phyloP scores from a whole-genome alignment of 768 basidiomycete genomes.

The Collybia sordida region DNA sequence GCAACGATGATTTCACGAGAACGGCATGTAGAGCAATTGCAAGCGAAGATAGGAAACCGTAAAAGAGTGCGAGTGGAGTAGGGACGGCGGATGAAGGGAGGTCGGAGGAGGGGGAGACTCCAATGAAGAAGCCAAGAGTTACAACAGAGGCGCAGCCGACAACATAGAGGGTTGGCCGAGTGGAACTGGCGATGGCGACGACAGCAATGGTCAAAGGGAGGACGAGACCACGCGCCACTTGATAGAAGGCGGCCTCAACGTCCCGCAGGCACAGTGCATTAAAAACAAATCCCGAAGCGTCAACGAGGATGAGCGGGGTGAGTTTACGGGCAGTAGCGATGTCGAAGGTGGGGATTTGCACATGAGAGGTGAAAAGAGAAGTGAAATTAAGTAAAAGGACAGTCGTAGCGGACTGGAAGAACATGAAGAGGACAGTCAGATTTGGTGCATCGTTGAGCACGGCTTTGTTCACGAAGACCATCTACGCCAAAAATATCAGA shows the following conservation, averaged over 20 bases:
- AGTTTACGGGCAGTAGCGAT: slow-evolving; percentile 16
- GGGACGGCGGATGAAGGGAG: slow-evolving; percentile 49
- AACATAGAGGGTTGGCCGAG: slow-evolving; percentile 59
- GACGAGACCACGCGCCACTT: slow-evolving; percentile 78
- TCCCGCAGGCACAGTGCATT: slow-evolving; percentile 30
- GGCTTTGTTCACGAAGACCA: slow-evolving; percentile 57
- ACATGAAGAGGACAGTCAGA: slow-evolving; percentile 26
- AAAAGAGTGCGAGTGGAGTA: slow-evolving; percentile 57
- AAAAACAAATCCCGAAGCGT: slow-evolving; percentile 32
- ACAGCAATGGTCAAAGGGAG: slow-evolving; percentile 77
- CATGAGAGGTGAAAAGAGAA: slow-evolving; percentile 18
- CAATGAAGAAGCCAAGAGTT: slow-evolving; percentile 74
- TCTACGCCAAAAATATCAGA: slow-evolving; percentile 32
- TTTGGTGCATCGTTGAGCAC: slow-evolving; percentile 25
- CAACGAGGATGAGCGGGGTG: slow-evolving; percentile 33
- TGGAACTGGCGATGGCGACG: slow-evolving; percentile 58
- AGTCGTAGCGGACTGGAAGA: slow-evolving; percentile 28
- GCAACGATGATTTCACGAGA: slow-evolving; percentile 72
- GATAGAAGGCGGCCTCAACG: slow-evolving; percentile 78
- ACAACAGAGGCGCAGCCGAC: slow-evolving; percentile 69
- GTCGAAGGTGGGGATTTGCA: slow-evolving; percentile 22
- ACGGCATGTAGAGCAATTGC: slow-evolving; percentile 81
- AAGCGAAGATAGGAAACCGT: slow-evolving; percentile 67
- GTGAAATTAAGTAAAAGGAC: slow-evolving; percentile 24
- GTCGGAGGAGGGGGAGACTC: slow-evolving; percentile 32